Base-by-base conservation (phyloP, 2,329 filamentous ascomycete species). In the Pseudogymnoascus sp. region DNA sequence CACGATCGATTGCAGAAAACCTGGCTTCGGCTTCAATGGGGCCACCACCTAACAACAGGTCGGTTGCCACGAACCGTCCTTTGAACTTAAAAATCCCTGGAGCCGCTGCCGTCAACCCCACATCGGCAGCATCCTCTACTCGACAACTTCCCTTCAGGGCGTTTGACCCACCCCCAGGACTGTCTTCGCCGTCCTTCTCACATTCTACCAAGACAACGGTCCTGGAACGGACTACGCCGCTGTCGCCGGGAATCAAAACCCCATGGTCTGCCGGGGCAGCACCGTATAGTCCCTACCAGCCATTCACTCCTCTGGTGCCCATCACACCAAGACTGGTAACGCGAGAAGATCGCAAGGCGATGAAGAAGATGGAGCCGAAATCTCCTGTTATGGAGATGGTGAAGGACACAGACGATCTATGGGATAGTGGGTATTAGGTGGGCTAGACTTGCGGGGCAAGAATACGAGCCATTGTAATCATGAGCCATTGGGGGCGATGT, bases 221-320 rank as follows among this genome's bases (percentile, higher is more conserved):
- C 1, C 83, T 88, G 65, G 84, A 87, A 69, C 78, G 85, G 33
- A 77, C 75, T 2, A 58, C 59, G 21, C 81, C 82, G 1, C 69
- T 83, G 62, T 84, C 83, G 2, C 85, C 86, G 0, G 74, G 75
- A 17, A 78, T 84, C 25, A 82, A 81, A 51, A 88, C 85, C 2
- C 89, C 88, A 0, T 83, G 78, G 72, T 85, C 81, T 1, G 84
- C 82, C 4, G 80, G 78, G 21, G 80, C 84, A 1, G 82, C 86
- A 21, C 89, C 89, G 1, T 92, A 92, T 73, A 85, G 84, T 62
- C 88, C 90, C 0, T 93, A 92, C 68, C 90, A 92, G 77, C 90
- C 90, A 0, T 90, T 87, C 71, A 89, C 87, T 5, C 88, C 89
- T 1, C 79, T 90, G 58, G 81, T 91, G 59, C 90, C 90, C 1